A percentile compares a stretch with the other conserved stretches of the same genome.
These are phyloP conservation scores for Macrophomina phaseolina DNA, from an alignment of 2,329 filamentous ascomycete species.

Conservation along the genomic window DNA sequence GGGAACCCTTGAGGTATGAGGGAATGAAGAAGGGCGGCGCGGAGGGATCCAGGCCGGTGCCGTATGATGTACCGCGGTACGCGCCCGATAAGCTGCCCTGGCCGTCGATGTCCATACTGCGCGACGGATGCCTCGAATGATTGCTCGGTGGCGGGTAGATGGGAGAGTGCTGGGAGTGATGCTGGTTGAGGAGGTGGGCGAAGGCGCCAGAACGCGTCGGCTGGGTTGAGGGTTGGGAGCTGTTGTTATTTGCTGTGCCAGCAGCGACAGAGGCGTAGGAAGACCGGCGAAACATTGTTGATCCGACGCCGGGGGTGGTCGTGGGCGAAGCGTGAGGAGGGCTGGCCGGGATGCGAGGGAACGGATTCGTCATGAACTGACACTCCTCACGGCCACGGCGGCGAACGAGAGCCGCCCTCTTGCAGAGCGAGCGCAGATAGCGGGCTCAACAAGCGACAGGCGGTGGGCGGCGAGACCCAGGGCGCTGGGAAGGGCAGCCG, in stretches of 20 bases:
- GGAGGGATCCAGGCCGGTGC: constrained; percentile 34
- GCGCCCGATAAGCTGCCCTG: constrained; percentile 12
- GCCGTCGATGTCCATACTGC: constrained; percentile 46
- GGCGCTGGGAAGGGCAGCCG: constrained; percentile 2
- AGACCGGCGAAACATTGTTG: constrained; percentile 53
- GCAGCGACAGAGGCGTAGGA: constrained; percentile 68
- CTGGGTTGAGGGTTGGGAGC: constrained; percentile 42
- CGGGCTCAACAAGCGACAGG: not conserved
- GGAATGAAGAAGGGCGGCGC: constrained; percentile 73
- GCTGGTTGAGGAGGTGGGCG: constrained; percentile 62
- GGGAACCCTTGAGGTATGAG: constrained; percentile 79
- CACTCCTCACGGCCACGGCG: constrained; percentile 20
- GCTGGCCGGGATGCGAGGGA: constrained; percentile 8
- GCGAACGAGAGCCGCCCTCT: constrained; percentile 18
- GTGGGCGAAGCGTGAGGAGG: constrained; percentile 24
- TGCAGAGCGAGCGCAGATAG: constrained; percentile 2
- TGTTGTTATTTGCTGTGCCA: constrained; percentile 50
- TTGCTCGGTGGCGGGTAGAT: constrained; percentile 30
- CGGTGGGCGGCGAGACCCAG: not conserved
- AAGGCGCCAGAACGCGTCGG: constrained; percentile 52
- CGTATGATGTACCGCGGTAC: constrained; percentile 32
- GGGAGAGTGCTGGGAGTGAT: constrained; percentile 38
- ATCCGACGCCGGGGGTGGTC: constrained; percentile 23
- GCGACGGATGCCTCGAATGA: constrained; percentile 41
- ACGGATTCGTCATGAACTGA: constrained; percentile 26